Evolutionary conservation across 352 stramenopile genomes (phyloP).

Genomic region (Peronosclerospora sorghi): DNA sequence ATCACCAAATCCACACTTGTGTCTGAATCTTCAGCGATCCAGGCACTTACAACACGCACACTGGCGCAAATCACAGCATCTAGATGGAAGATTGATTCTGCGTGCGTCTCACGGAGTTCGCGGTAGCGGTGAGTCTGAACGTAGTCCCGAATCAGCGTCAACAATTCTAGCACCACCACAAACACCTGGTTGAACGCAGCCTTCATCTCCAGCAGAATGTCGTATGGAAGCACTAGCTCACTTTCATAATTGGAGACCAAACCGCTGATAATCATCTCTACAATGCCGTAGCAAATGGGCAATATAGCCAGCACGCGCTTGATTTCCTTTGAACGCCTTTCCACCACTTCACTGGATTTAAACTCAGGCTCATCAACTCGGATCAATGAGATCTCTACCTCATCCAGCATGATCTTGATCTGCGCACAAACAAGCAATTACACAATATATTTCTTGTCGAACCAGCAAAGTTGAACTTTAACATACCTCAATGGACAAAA

Average conservation of each 20-base stretch:
- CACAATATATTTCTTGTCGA: neutral
- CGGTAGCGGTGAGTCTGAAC: conserved; percentile 62
- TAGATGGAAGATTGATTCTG: conserved; percentile 32
- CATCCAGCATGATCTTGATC: conserved; percentile 82
- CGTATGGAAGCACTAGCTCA: conserved; percentile 42
- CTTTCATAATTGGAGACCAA: conserved; percentile 43
- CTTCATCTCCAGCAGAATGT: conserved; percentile 67
- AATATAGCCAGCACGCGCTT: conserved; percentile 45
- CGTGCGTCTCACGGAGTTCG: conserved; percentile 27
- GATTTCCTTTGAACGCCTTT: conserved; percentile 40
- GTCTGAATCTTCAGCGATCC: conserved; percentile 79
- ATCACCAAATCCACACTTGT: conserved; percentile 54
- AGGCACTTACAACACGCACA: conserved; percentile 62
- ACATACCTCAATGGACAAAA: conserved; percentile 66
- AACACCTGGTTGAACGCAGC: conserved; percentile 59
- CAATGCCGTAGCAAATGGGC: conserved; percentile 65
- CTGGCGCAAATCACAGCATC: conserved; percentile 72
- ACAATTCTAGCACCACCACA: conserved; percentile 53
- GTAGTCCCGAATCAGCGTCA: conserved; percentile 57
- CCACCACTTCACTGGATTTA: conserved; percentile 29
- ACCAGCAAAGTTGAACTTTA: neutral
- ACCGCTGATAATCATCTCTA: conserved; percentile 57
- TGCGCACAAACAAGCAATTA: conserved; percentile 7
- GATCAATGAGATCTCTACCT: conserved; percentile 60
- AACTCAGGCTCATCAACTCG: conserved; percentile 52